Evolutionary conservation across 148 eudicot species (phyloP).

Genomic region (Camellia granthamiana): DNA sequence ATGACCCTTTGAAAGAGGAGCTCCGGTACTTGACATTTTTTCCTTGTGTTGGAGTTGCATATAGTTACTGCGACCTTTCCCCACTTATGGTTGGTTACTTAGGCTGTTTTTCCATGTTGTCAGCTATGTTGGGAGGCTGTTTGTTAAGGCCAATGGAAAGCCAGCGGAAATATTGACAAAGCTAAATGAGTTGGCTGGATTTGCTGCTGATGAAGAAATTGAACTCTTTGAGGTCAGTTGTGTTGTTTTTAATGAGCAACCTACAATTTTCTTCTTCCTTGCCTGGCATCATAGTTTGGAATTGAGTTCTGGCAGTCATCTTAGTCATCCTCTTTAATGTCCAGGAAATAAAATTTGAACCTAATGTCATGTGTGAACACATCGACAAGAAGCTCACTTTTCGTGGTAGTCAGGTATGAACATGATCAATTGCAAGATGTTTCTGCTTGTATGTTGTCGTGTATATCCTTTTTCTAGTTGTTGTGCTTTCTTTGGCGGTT

Average conservation of each 20-base stretch:
- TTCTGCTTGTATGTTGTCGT: background rate
- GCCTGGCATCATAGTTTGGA: background rate
- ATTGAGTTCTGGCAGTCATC: background rate
- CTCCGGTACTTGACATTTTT: constrained; percentile 48
- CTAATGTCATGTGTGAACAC: constrained; percentile 84
- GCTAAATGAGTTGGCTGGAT: constrained; percentile 84
- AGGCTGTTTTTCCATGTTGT: constrained; percentile 15
- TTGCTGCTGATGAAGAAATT: constrained; percentile 77
- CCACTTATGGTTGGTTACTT: background rate
- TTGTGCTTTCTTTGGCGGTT: background rate
- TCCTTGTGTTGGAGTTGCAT: background rate
- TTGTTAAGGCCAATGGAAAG: constrained; percentile 65
- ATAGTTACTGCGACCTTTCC: background rate
- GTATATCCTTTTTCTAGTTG: background rate
- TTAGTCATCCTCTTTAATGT: constrained; percentile 8
- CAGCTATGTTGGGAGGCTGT: constrained; percentile 82
- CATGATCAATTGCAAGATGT: background rate
- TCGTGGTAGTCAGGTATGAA: constrained; percentile 63
- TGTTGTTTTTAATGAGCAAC: background rate
- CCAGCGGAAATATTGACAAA: constrained; percentile 67
- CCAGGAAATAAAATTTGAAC: constrained; percentile 96
- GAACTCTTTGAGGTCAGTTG: constrained; percentile 78
- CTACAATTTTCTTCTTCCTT: background rate
- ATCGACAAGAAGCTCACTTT: constrained; percentile 68
- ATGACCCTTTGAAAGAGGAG: constrained; percentile 86